phyloP scores from a whole-genome alignment of 1,284 basidiomycete genomes.

The Cryptococcus sp. region DNA sequence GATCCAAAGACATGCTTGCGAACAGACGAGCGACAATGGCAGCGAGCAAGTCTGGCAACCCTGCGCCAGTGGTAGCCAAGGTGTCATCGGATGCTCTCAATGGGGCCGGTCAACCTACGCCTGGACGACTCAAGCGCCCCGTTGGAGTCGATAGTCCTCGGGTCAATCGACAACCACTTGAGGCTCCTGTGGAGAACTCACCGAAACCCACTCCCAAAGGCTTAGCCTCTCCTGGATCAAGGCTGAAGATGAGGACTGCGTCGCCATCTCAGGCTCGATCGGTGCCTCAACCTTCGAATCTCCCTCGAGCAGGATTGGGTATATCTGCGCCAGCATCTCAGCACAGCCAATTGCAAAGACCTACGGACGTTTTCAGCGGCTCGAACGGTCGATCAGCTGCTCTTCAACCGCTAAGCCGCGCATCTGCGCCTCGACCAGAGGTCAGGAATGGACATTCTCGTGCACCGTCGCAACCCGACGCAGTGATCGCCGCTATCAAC shows the following conservation, averaged over 20 bases:
- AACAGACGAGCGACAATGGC: slow-evolving; percentile 47
- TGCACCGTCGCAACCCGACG: background rate
- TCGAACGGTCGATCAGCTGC: slow-evolving; percentile 16
- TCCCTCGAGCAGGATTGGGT: slow-evolving; percentile 12
- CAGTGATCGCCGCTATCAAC: slow-evolving; percentile 34
- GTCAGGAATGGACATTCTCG: background rate
- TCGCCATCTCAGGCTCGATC: slow-evolving; percentile 18
- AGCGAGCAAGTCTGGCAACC: slow-evolving; percentile 29
- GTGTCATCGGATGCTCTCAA: slow-evolving; percentile 16
- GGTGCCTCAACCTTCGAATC: slow-evolving; percentile 15
- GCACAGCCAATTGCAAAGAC: slow-evolving; percentile 9
- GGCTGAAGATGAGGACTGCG: slow-evolving; percentile 9
- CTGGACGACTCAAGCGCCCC: slow-evolving; percentile 13
- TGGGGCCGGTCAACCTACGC: slow-evolving; percentile 10
- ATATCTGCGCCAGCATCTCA: background rate
- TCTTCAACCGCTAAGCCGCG: slow-evolving; percentile 29
- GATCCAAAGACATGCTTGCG: slow-evolving; percentile 50
- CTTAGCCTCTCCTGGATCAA: slow-evolving; percentile 5
- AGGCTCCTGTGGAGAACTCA: background rate
- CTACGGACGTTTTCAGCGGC: slow-evolving; percentile 20
- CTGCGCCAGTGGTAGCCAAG: slow-evolving; percentile 19
- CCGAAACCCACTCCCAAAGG: slow-evolving; percentile 1
- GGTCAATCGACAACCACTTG: background rate
- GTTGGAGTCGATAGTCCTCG: slow-evolving; percentile 6
- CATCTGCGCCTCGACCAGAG: slow-evolving; percentile 5